Conservation (phyloP, 1,284 basidiomycete species). For the Nidula niveotomentosa region DNA sequence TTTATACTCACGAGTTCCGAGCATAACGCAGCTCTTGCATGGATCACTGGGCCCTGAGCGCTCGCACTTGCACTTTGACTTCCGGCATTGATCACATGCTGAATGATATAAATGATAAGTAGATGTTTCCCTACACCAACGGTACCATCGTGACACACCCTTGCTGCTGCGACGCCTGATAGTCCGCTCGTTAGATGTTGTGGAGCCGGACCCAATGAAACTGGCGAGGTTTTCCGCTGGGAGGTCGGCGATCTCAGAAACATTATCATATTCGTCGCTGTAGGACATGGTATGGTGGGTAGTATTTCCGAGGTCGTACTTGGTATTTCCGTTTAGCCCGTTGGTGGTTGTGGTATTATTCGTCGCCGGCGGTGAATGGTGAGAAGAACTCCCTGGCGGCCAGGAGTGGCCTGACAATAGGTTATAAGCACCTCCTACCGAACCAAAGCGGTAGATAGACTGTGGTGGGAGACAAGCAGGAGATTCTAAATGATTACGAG, state of each 20-base stretch:
- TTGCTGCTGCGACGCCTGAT: slow-evolving; percentile 66
- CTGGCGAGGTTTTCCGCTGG: slow-evolving; percentile 17
- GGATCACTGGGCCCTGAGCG: slow-evolving; percentile 50
- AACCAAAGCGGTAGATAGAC: slow-evolving; percentile 31
- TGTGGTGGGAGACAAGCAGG: slow-evolving; percentile 19
- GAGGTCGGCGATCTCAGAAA: slow-evolving; percentile 37
- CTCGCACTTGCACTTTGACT: slow-evolving; percentile 79
- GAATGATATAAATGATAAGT: neutral
- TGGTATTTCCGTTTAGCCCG: slow-evolving; percentile 7
- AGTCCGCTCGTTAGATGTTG: slow-evolving; percentile 42
- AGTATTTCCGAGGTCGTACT: slow-evolving; percentile 14
- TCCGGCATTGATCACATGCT: slow-evolving; percentile 83
- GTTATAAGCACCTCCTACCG: slow-evolving; percentile 15
- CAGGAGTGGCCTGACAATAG: slow-evolving; percentile 21
- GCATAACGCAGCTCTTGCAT: slow-evolving; percentile 72
- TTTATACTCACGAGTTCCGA: slow-evolving; percentile 59
- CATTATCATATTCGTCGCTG: slow-evolving; percentile 52
- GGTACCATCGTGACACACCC: slow-evolving; percentile 37
- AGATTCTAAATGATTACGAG: slow-evolving; percentile 27
- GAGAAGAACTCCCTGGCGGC: slow-evolving; percentile 20
- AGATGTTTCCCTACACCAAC: neutral
- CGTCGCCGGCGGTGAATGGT: neutral
- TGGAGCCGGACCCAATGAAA: slow-evolving; percentile 13
- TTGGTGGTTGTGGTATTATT: slow-evolving; percentile 1
- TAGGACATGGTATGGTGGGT: slow-evolving; percentile 34